phyloP scores from a whole-genome alignment of 805 yeast genomes.

The Teunomyces tritomae region DNA sequence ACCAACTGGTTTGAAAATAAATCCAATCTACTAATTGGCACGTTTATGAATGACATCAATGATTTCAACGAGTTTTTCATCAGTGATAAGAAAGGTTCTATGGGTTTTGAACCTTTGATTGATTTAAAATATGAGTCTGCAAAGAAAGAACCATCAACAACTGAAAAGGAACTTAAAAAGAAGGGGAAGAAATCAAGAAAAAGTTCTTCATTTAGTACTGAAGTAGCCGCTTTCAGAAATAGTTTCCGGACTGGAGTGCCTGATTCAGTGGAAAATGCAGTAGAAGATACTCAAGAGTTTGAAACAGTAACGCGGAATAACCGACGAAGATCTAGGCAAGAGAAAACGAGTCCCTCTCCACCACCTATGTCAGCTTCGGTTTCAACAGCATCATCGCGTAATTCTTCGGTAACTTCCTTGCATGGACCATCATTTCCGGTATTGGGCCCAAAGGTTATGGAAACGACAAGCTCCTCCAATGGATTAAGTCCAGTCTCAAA shows the following conservation, averaged over 20 bases:
- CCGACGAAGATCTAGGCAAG: slow-evolving; percentile 15
- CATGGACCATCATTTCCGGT: slow-evolving; percentile 3
- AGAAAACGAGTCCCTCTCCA: slow-evolving; percentile 6
- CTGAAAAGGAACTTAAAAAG: slow-evolving; percentile 6
- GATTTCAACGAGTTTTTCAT: slow-evolving; percentile 31
- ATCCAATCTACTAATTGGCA: slow-evolving; percentile 15
- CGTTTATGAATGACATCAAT: slow-evolving; percentile 19
- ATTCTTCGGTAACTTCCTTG: neutral
- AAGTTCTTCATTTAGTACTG: slow-evolving; percentile 20
- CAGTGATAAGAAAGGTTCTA: slow-evolving; percentile 32
- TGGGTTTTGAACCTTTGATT: slow-evolving; percentile 33
- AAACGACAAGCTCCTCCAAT: neutral
- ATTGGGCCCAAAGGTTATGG: neutral
- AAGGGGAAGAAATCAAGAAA: slow-evolving; percentile 18
- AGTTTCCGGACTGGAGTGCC: slow-evolving; percentile 15
- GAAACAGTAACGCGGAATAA: slow-evolving; percentile 24
- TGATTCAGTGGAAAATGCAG: slow-evolving; percentile 12
- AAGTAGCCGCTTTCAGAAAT: slow-evolving; percentile 24
- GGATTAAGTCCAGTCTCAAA: slow-evolving; percentile 26
- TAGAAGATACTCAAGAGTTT: slow-evolving; percentile 21
- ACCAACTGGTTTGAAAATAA: slow-evolving; percentile 20
- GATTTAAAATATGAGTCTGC: slow-evolving; percentile 25
- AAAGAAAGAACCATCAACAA: neutral
- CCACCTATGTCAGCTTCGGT: neutral
- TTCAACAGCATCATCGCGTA: neutral